Evolutionary conservation across 495 filamentous ascomycete species (phyloP), one percentile per base, ranked within the genome.

Genomic region (Bombardia bombarda): DNA sequence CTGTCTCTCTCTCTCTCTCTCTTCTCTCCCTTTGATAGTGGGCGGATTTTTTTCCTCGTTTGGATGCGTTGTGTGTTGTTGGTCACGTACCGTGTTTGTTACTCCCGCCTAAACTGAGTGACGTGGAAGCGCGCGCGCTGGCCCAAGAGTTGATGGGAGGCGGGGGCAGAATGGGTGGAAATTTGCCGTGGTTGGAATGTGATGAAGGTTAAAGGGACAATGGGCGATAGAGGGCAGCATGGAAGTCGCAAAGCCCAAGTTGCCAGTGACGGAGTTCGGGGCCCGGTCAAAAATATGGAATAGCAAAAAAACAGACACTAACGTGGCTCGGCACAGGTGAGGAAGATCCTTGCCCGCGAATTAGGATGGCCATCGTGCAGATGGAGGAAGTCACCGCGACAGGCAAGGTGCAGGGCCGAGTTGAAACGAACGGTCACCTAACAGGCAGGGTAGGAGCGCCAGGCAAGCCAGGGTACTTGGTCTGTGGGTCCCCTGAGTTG

Each of bases 401-500:
- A 20, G 42, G 45, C 22, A 33, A 38, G 21, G 25, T 33, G 26
- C 41, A 31, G 42, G 53, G 46, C 28, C 39, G 43, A 32, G 41
- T 53, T 58, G 56, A 58, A 58, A 58, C 56, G 55, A 53, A 52
- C 52, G 39, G 51, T 45, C 40, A 44, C 39, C 38, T 31, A 32
- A 20, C 43, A 35, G 25, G 42, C 38, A 18, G 18, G 24, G 40
- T 19, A n/a, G 43, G 42, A 7, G 18, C 26, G 7, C 26, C 26
- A 30, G 14, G 12, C 32, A 9, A 7, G 8, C n/a, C 32, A 34
- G 34, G 34, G 34, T 37, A 20, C 34, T 28, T 13, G 12, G 8
- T 9, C 22, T 37, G 34, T 37, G 34, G 34, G 17, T 37, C 34
- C 13, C 4, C 34, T 23, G 20, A 37, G 17, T 9, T 22, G 34